These are phyloP conservation scores for Lasiodiplodia theobromae DNA, from an alignment of 2,329 filamentous ascomycete species.

Conservation along the genomic window DNA sequence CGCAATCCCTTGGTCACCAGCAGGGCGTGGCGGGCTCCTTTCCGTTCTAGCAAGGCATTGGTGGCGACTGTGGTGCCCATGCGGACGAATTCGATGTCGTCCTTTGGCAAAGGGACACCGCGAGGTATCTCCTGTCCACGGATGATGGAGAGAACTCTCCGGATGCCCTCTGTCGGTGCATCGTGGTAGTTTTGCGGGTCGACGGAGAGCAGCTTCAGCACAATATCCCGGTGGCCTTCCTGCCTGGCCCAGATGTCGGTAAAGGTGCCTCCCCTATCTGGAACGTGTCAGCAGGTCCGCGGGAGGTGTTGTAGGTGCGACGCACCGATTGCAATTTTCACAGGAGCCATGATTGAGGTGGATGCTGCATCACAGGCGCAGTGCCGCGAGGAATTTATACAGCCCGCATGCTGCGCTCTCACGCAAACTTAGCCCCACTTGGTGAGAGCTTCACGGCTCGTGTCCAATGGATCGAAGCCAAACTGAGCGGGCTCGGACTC, in stretches of 20 bases:
- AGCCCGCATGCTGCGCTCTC: neutral
- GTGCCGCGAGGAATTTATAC: neutral
- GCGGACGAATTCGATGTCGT: constrained; percentile 71
- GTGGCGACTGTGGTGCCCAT: constrained; percentile 39
- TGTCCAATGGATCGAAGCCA: neutral
- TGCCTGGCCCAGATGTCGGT: constrained; percentile 70
- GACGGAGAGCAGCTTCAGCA: constrained; percentile 41
- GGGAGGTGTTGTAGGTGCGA: neutral
- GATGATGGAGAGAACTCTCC: constrained; percentile 66
- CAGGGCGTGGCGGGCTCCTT: constrained; percentile 32
- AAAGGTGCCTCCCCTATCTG: constrained; percentile 75
- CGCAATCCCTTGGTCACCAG: constrained; percentile 62
- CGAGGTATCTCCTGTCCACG: constrained; percentile 77
- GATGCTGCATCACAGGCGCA: neutral
- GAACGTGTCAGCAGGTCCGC: neutral
- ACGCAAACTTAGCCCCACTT: neutral
- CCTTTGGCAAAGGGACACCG: constrained; percentile 80
- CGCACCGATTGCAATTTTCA: constrained; percentile 25
- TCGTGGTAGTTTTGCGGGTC: constrained; percentile 43
- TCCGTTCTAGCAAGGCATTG: constrained; percentile 37
- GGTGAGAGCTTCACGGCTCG: too few relatives aligned
- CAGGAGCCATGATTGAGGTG: neutral
- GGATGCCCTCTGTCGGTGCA: constrained; percentile 44
- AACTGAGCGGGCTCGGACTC: too few relatives aligned
- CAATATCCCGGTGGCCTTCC: constrained; percentile 76